A percentile compares a stretch with the other conserved stretches of the same genome.
Conservation (phyloP, 2,329 filamentous ascomycete species). For the Fusarium subtropicale region DNA sequence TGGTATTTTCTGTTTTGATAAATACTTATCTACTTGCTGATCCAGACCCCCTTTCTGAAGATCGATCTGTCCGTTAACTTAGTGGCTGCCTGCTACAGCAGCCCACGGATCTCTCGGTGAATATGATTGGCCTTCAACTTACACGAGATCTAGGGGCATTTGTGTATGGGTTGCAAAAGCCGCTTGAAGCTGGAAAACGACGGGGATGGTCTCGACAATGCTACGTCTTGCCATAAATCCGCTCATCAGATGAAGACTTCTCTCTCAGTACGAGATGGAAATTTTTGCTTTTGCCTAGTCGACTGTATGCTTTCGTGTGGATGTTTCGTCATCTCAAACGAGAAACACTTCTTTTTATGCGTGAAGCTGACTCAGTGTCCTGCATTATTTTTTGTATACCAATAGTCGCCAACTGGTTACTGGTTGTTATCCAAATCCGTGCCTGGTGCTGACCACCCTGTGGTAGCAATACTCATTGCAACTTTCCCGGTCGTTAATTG, state of each 20-base stretch:
- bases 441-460: slow-evolving; percentile 23
- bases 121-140: slow-evolving; percentile 35
- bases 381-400: slow-evolving; percentile 5
- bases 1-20: slow-evolving; percentile 10
- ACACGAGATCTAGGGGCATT: slow-evolving; percentile 28
- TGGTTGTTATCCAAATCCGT: slow-evolving; percentile 18
- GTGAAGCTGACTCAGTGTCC: slow-evolving; percentile 16
- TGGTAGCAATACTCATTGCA: slow-evolving; percentile 19
- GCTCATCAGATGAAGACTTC: neutral
- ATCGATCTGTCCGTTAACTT: slow-evolving; percentile 31
- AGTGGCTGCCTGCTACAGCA: slow-evolving; percentile 36
- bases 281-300: neutral
- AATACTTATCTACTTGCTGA: slow-evolving; percentile 22
- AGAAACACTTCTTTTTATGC: slow-evolving; percentile 1
- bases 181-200: slow-evolving; percentile 5
- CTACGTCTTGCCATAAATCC: neutral
- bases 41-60: slow-evolving; percentile 28
- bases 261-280: neutral
- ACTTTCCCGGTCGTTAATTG: slow-evolving; percentile 24
- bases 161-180: slow-evolving; percentile 19
- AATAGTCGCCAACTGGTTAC: slow-evolving; percentile 9
- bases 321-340: slow-evolving; percentile 1
- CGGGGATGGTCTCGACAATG: neutral
- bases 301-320: neutral
- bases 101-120: slow-evolving; percentile 13